A percentile compares a stretch with the other conserved stretches of the same genome.
Conservation (phyloP, 352 stramenopile genomes). For the Globisporangium cederbergense region DNA sequence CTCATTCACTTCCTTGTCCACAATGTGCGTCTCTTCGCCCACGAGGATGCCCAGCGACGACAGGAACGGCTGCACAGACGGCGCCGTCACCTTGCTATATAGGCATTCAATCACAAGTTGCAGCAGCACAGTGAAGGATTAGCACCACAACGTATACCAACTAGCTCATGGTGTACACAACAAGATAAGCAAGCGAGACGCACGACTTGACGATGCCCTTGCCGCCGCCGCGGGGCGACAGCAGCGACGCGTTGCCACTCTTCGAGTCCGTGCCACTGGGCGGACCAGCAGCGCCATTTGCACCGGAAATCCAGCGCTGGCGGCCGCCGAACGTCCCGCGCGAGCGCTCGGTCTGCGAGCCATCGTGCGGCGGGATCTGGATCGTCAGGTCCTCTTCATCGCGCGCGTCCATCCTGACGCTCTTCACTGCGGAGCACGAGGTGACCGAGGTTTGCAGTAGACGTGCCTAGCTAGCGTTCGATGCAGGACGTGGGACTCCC, state of each 20-base stretch:
- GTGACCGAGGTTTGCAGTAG: no score
- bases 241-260: constrained; percentile 30
- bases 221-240: constrained; percentile 31
- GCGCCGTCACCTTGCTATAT: constrained; percentile 53
- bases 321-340: constrained; percentile 66
- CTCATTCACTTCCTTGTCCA: constrained; percentile 80
- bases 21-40: constrained; percentile 73
- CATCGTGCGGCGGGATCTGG: constrained; percentile 65
- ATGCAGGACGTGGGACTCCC: no score
- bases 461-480: no score
- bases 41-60: constrained; percentile 70
- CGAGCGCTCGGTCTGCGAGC: constrained; percentile 66
- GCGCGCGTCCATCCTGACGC: constrained; percentile 32
- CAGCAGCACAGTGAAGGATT: constrained; percentile 4
- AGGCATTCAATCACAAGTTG: background rate
- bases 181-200: background rate
- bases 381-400: constrained; percentile 71
- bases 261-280: constrained; percentile 34
- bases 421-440: no score
- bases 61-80: constrained; percentile 69
- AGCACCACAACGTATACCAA: background rate
- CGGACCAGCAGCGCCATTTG: constrained; percentile 3
- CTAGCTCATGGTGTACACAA: background rate
- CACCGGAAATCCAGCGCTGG: constrained; percentile 66
- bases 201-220: constrained; percentile 46